Evolutionary conservation across 1,284 basidiomycete species (phyloP).

Genomic region (Athelia psychrophila): DNA sequence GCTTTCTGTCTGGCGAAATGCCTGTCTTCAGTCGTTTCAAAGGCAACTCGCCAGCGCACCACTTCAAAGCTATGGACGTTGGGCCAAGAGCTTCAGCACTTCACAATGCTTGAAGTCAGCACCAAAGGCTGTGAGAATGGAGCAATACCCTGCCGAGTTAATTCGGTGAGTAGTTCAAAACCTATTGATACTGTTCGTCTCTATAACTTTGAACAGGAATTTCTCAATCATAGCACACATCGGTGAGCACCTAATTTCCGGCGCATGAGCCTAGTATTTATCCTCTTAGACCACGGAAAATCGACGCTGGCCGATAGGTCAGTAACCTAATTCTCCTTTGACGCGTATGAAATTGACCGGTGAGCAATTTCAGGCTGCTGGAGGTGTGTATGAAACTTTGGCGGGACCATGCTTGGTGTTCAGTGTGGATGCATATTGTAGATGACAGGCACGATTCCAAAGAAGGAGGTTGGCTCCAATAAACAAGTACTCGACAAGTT

Average conservation of each 20-base stretch:
- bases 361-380: slow-evolving; percentile 45
- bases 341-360: background rate
- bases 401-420: background rate
- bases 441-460: slow-evolving; percentile 86
- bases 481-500: slow-evolving; percentile 94
- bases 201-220: slow-evolving; percentile 51
- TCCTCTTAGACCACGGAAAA: slow-evolving; percentile 78
- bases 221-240: slow-evolving; percentile 96
- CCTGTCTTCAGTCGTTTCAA: slow-evolving; percentile 33
- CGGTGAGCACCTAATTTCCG: slow-evolving; percentile 41
- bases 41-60: slow-evolving; percentile 10
- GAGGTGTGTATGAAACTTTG: slow-evolving; percentile 44
- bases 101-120: slow-evolving; percentile 25
- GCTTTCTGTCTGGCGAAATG: slow-evolving; percentile 35
- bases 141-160: slow-evolving; percentile 69
- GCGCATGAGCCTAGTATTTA: slow-evolving; percentile 7
- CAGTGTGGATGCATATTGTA: slow-evolving; percentile 35
- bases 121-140: slow-evolving; percentile 47
- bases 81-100: slow-evolving; percentile 23
- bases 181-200: slow-evolving; percentile 2
- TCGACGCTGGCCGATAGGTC: slow-evolving; percentile 87
- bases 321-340: slow-evolving; percentile 19
- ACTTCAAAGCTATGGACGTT: slow-evolving; percentile 4
- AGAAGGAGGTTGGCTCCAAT: slow-evolving; percentile 62
- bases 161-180: slow-evolving; percentile 57